A percentile compares a stretch with the other conserved stretches of the same genome.
Conservation (phyloP, 371 early-diverging fungal genomes). For the Mucor irregularis region DNA sequence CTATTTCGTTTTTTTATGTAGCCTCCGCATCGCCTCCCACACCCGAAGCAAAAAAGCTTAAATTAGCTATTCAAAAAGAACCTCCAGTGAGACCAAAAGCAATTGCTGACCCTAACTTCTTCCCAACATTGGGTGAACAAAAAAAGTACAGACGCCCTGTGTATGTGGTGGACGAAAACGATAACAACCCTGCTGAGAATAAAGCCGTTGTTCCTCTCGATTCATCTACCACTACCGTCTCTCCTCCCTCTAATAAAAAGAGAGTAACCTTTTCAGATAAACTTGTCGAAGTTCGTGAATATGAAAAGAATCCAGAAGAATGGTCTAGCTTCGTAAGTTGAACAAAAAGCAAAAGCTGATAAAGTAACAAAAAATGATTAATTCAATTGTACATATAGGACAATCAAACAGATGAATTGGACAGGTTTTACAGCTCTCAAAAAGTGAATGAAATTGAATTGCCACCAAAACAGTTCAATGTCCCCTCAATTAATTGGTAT, state of each 20-base stretch:
- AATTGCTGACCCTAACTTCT: slow-evolving; percentile 14
- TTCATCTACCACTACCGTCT: not conserved
- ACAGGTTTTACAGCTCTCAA: not conserved
- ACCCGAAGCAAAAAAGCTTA: not conserved
- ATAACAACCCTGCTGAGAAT: not conserved
- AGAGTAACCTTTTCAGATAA: slow-evolving; percentile 26
- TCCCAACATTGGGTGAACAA: slow-evolving; percentile 1
- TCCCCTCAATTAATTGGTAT: slow-evolving; percentile 18
- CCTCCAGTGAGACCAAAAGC: slow-evolving; percentile 24
- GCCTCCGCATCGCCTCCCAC: not conserved
- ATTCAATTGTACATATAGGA: not conserved
- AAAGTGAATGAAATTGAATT: not conserved
- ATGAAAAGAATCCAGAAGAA: slow-evolving; percentile 27
- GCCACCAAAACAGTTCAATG: not conserved
- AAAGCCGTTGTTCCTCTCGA: too few relatives aligned
- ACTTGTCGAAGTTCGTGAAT: slow-evolving; percentile 22
- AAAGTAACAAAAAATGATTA: not conserved
- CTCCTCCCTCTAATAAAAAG: slow-evolving; percentile 4
- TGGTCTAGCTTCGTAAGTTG: slow-evolving; percentile 28
- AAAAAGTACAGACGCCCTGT: slow-evolving; percentile 3
- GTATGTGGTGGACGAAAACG: slow-evolving; percentile 2
- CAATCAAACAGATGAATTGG: too few relatives aligned
- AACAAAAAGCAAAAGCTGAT: not conserved
- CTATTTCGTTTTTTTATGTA: not conserved
- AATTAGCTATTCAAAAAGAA: slow-evolving; percentile 30